Base-by-base conservation (phyloP, 441 rosid genomes). In the Euphorbia schlechtendalii region DNA sequence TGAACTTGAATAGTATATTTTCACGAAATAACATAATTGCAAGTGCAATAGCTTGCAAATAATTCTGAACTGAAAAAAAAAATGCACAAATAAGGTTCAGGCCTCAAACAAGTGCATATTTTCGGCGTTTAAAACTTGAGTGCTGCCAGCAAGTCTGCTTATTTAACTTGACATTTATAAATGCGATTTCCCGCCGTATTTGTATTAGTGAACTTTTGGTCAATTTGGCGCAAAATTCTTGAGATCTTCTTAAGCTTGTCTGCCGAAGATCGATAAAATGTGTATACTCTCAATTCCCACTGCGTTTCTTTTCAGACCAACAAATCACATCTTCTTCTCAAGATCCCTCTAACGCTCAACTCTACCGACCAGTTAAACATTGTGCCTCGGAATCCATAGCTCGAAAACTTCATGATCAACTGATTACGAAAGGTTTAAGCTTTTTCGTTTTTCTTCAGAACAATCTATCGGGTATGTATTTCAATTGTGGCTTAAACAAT, bases 391-490 rank as follows among this genome's bases (percentile, higher is more conserved):
- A 32, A 55, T 63, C 61, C 38, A 55, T 40, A 2, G 53, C 61
- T 40, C 68, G 49, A 54, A 65, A 56, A 6, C 69, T 65, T 65
- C 69, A 65, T 14, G 69, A 30, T 2, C 62, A 65, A 20, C 41
- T 65, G 9, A 56, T 65, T 38, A 40, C 55, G 8, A n/a, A 51
- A 2, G 69, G 69, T 27, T 28, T 65, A 25, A 4, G 45, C 62
- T 27, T 41, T 30, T 65, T 62, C 28, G 4, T 65, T 18, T 65
- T 65, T 60, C 69, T 65, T 43, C 69, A 65, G 12, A 65, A 65
- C 69, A 52, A 41, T 32, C 61, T 65, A 30, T 18, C 56, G 41
- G 45, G 28, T 13, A 38, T 69, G 73, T 74, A 74, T 63, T 61
- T 59, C 51, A 53, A 12, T 14, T 65, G 64, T 54, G 53, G 59